Base-by-base conservation (phyloP, 305 asterid species). In the Fraxinus platypoda region DNA sequence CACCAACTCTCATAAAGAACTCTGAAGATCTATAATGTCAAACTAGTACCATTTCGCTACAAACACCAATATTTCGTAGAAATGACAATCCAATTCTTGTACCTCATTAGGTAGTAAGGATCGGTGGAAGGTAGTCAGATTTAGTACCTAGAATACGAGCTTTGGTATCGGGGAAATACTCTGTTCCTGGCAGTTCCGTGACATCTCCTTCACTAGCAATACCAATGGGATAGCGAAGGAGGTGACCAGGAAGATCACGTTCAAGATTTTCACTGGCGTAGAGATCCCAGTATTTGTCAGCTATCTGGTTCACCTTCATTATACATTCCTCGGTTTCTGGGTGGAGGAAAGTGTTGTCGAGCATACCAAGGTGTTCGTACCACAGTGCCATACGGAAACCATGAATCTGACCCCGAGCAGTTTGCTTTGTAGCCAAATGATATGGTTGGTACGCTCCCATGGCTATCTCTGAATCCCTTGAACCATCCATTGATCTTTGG, bases 401-500 rank as follows among this genome's bases (percentile, higher is more conserved):
- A 11, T 93, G 97, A 80, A 94, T 31, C 41, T 93, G 93, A 6
- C 98, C 98, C 87, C 93, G 83, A 5, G 97, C 97, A 0, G 93
- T 92, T 75, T 90, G 83, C 74, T 83, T 38, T 43, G 80, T 37
- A 13, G 91, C 85, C 80, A 94, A 78, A 54, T 94, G 96, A 81
- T 89, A 54, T 2, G 97, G 97, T 80, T 94, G 98, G 85, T 90
- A 94, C 3, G 92, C 97, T 23, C 98, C 98, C 89, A 93, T 94
- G 0, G 97, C 97, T 26, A 94, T 94, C 83, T 94, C 98, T 0
- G 98, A 92, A 59, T 94, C 98, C 78, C 98, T 86, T 0, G 96
- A 88, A 1, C 98, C 98, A 49, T 93, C 98, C 98, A 94, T 89
- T 41, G 98, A 94, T 81, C 98, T 84, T 82, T 94, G 97, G 92